Conservation (phyloP, 2,329 filamentous ascomycete species). For the Ascocoryne sarcoides region DNA sequence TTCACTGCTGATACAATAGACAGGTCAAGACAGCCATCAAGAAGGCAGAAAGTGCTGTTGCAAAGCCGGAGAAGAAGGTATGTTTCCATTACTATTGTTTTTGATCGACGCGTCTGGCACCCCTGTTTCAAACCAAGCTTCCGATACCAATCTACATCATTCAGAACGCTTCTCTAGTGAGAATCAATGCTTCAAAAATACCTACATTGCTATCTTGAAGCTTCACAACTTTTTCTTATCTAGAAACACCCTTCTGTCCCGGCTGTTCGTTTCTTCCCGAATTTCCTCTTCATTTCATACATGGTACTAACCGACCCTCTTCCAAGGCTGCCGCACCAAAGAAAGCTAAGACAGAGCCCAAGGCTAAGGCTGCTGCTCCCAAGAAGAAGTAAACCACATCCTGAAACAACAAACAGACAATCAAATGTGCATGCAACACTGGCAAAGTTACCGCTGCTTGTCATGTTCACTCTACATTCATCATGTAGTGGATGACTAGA, state of each 20-base stretch:
- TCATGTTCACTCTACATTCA: slow-evolving; percentile 8
- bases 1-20: slow-evolving; percentile 10
- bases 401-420: slow-evolving; percentile 14
- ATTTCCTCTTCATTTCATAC: neutral
- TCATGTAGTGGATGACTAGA: no score
- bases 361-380: slow-evolving; percentile 26
- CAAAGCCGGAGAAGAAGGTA: slow-evolving; percentile 32
- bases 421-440: slow-evolving; percentile 11
- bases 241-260: neutral
- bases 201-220: neutral
- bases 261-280: neutral
- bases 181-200: neutral
- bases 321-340: neutral
- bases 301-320: slow-evolving; percentile 6
- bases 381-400: slow-evolving; percentile 30
- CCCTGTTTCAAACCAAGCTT: slow-evolving; percentile 13
- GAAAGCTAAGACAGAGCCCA: neutral
- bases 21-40: slow-evolving; percentile 27
- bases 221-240: neutral
- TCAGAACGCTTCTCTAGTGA: slow-evolving; percentile 7
- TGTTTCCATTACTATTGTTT: slow-evolving; percentile 15
- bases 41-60: slow-evolving; percentile 25
- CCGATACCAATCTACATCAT: slow-evolving; percentile 8
- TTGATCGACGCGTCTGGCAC: slow-evolving; percentile 19
- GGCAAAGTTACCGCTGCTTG: slow-evolving; percentile 10